Evolutionary conservation across 2,329 filamentous ascomycete species (phyloP).

Genomic region (Pseudocercospora eumusae): DNA sequence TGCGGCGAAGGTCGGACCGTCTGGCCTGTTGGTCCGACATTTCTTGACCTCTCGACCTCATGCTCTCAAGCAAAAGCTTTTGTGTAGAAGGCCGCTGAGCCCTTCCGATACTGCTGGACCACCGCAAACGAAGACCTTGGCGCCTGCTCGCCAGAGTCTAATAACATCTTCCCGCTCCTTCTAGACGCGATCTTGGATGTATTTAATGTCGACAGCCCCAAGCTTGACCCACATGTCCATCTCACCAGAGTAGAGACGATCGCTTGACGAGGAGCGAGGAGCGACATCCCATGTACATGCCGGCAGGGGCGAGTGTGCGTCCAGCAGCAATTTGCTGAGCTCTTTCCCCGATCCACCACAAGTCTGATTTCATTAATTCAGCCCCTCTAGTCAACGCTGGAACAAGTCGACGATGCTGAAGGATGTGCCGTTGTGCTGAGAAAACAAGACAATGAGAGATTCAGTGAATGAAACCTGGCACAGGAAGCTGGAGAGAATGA

Average conservation of each 20-base stretch:
- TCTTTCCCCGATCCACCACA: slow-evolving; percentile 72
- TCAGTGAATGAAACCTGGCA: too few species aligned
- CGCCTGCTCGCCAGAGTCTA: background rate
- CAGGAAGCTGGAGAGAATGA: too few species aligned
- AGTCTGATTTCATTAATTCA: slow-evolving; percentile 56
- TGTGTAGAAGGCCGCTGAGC: background rate
- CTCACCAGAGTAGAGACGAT: slow-evolving; percentile 63
- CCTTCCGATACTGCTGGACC: background rate
- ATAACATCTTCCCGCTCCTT: background rate
- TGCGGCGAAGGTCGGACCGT: too few species aligned
- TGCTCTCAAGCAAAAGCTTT: background rate
- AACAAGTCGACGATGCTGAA: too few species aligned
- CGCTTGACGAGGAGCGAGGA: slow-evolving; percentile 52
- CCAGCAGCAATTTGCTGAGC: slow-evolving; percentile 50
- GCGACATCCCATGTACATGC: slow-evolving; percentile 66
- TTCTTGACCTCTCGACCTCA: background rate
- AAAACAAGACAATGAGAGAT: too few species aligned
- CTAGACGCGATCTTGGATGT: background rate
- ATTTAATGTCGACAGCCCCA: slow-evolving; percentile 41
- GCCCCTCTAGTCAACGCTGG: slow-evolving; percentile 39
- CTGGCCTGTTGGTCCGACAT: background rate
- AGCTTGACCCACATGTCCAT: slow-evolving; percentile 60
- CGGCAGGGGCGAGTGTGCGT: slow-evolving; percentile 57
- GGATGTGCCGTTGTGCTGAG: too few species aligned
- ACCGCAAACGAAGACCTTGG: background rate